These are phyloP conservation scores for Celoporthe dispersa DNA, from an alignment of 2,329 filamentous ascomycete species.

Conservation along the genomic window DNA sequence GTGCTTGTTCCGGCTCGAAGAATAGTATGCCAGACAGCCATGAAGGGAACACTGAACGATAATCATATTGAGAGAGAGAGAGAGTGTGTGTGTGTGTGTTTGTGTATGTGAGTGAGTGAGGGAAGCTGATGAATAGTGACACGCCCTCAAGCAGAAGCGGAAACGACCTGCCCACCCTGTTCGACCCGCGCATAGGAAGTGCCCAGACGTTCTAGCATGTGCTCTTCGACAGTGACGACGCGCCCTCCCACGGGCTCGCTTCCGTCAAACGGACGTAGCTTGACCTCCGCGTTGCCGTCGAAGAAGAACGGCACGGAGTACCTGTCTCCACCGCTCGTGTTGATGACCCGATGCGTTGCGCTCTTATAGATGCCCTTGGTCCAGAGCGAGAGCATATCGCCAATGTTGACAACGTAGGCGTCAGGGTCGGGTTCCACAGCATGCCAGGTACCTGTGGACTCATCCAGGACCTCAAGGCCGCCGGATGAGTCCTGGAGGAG, in stretches of 20 bases:
- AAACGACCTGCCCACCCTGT: constrained; percentile 12
- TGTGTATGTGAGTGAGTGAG: too few species aligned
- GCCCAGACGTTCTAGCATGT: constrained; percentile 40
- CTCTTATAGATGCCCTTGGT: constrained; percentile 58
- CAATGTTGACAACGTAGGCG: constrained; percentile 57
- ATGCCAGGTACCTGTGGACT: constrained; percentile 48
- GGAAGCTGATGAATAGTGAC: background rate
- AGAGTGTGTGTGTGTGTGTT: too few species aligned
- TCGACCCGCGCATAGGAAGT: constrained; percentile 35
- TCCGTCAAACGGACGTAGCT: constrained; percentile 40
- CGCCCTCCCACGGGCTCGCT: constrained; percentile 34
- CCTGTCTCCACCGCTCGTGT: constrained; percentile 52
- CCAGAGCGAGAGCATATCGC: constrained; percentile 54
- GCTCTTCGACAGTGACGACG: constrained; percentile 38
- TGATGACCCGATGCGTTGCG: constrained; percentile 60
- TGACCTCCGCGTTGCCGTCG: constrained; percentile 54
- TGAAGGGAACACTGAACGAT: background rate
- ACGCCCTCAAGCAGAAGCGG: constrained; percentile 17
- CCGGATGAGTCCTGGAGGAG: constrained; percentile 56
- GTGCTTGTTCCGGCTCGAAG: background rate
- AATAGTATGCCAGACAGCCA: background rate
- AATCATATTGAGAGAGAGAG: background rate
- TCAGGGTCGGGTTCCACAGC: constrained; percentile 48
- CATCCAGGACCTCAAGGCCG: constrained; percentile 57
- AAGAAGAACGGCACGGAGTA: constrained; percentile 64